These are phyloP conservation scores for Carex cristatella DNA, from an alignment of 176 grass and related monocot genomes.

Conservation along the genomic window DNA sequence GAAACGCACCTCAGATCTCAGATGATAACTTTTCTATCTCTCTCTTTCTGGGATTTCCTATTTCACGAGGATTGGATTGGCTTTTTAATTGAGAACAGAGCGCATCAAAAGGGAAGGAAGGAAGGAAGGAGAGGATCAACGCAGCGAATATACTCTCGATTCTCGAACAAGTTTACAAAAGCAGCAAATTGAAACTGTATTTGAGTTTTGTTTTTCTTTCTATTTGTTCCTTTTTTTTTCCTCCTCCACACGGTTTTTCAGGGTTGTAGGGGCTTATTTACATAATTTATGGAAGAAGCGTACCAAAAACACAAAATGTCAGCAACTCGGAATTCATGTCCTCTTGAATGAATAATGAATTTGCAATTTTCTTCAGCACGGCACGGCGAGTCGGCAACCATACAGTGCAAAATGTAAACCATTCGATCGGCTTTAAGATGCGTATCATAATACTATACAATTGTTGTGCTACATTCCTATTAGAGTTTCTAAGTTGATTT, in stretches of 20 bases:
- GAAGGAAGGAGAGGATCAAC: constrained; percentile 29
- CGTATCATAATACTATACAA: too few species aligned
- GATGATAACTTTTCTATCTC: constrained; percentile 26
- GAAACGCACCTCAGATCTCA: constrained; percentile 10
- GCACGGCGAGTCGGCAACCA: too few species aligned
- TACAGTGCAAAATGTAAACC: too few species aligned
- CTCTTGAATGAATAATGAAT: background rate
- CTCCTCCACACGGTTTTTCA: background rate
- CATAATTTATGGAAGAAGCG: background rate
- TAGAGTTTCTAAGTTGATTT: too few species aligned
- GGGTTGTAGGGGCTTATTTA: background rate
- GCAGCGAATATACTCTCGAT: constrained; percentile 58
- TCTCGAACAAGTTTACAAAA: constrained; percentile 1
- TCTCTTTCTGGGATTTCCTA: background rate
- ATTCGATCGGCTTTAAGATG: too few species aligned
- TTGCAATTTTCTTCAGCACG: too few species aligned
- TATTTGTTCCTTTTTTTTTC: background rate
- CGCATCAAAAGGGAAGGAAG: background rate
- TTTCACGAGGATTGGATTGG: background rate
- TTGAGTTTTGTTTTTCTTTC: background rate
- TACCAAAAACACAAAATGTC: background rate
- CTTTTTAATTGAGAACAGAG: constrained; percentile 25
- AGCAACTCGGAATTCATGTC: background rate
- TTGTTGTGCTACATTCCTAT: too few species aligned
- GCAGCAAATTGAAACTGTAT: background rate